phyloP scores from a whole-genome alignment of 1,139 yeast species.

The Candida tropicalis region DNA sequence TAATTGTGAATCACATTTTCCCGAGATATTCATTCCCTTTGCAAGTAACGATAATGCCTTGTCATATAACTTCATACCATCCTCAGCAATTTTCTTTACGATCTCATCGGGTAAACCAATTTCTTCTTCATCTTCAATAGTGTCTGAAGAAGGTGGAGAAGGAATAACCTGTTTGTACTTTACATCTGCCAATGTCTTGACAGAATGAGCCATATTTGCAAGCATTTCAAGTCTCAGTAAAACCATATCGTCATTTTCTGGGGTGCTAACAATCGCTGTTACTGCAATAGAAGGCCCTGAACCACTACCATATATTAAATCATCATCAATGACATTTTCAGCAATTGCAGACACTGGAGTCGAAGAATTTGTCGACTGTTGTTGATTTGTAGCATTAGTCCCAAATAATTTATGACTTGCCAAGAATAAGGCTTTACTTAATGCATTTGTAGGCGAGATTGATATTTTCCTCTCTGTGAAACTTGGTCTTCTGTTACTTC shows the following conservation, averaged over 20 bases:
- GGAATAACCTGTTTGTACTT: constrained; percentile 85
- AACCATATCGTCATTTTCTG: constrained; percentile 36
- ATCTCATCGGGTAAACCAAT: constrained; percentile 56
- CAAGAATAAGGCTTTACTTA: constrained; percentile 82
- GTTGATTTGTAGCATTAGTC: constrained; percentile 9
- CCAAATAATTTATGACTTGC: constrained; percentile 92
- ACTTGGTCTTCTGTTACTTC: constrained; percentile 49
- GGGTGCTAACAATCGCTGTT: constrained; percentile 18
- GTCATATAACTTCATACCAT: constrained; percentile 82
- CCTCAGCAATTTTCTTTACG: constrained; percentile 68
- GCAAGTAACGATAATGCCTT: constrained; percentile 82
- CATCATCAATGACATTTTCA: constrained; percentile 8
- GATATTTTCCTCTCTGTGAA: constrained; percentile 63
- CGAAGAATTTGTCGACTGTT: constrained; percentile 9
- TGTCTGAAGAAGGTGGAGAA: constrained; percentile 62
- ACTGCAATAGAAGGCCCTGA: constrained; percentile 3
- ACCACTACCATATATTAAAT: background rate
- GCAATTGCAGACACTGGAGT: constrained; percentile 10
- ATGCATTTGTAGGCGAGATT: constrained; percentile 82
- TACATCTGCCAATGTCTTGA: constrained; percentile 86
- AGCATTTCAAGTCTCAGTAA: constrained; percentile 64
- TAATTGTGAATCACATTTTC: constrained; percentile 50
- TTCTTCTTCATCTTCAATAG: constrained; percentile 37
- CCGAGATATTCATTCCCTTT: constrained; percentile 80
- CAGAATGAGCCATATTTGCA: constrained; percentile 89